Percentiles rank a stretch among this genome's conserved stretches.
Evolutionary conservation across 164 flowering plant genomes (phyloP).

Genomic region (Aristolochia fimbriata): DNA sequence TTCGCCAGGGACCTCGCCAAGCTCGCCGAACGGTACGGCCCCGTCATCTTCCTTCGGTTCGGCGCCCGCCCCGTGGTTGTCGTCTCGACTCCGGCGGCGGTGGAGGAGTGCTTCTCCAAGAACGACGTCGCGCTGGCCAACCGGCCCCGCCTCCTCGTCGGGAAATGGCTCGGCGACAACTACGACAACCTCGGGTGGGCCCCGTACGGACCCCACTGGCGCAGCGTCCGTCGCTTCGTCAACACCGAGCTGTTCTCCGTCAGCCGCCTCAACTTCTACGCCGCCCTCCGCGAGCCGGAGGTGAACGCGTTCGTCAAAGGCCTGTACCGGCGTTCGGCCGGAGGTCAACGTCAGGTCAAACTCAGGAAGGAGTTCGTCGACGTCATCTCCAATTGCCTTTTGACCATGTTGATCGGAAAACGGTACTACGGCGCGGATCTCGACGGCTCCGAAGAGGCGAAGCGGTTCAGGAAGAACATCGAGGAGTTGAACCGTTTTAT

Average conservation of each 20-base stretch:
- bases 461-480: slow-evolving; percentile 5
- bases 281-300: slow-evolving; percentile 16
- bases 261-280: slow-evolving; percentile 7
- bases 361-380: slow-evolving; percentile 7
- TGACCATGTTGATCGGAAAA: slow-evolving; percentile 17
- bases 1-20: slow-evolving; percentile 13
- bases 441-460: slow-evolving; percentile 14
- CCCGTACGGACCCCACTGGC: slow-evolving; percentile 35
- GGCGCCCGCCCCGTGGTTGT: slow-evolving; percentile 24
- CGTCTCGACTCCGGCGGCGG: slow-evolving; percentile 23
- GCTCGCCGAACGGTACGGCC: slow-evolving; percentile 20
- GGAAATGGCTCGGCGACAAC: slow-evolving; percentile 19
- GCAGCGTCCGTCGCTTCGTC: slow-evolving; percentile 23
- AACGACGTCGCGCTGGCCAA: slow-evolving; percentile 28
- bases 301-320: slow-evolving; percentile 7
- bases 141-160: slow-evolving; percentile 21
- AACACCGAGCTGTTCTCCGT: slow-evolving; percentile 19
- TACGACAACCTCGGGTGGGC: slow-evolving; percentile 14
- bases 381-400: slow-evolving; percentile 14
- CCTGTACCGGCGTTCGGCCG: not conserved
- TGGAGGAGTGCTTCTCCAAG: slow-evolving; percentile 27
- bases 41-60: slow-evolving; percentile 19
- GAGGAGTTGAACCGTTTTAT: not conserved
- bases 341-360: not conserved
- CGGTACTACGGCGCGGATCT: slow-evolving; percentile 14